Percentiles rank a stretch among this genome's conserved stretches.
Conservation (phyloP, 805 yeast species). For the Metschnikowia drakensbergensis region DNA sequence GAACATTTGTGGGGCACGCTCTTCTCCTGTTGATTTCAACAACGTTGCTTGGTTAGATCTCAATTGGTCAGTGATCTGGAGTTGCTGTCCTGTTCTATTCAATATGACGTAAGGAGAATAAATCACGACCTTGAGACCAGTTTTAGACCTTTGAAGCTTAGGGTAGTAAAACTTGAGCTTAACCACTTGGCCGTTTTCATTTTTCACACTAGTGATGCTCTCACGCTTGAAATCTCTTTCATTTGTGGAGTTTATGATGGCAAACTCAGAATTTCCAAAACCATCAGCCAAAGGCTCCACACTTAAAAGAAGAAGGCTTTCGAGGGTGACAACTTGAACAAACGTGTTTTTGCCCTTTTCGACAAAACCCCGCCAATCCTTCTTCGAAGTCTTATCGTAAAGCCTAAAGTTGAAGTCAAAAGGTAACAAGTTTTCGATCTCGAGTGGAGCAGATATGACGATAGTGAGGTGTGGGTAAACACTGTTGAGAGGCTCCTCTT, state of each 20-base stretch:
- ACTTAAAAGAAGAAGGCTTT: slow-evolving; percentile 66
- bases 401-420: slow-evolving; percentile 71
- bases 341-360: slow-evolving; percentile 63
- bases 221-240: slow-evolving; percentile 58
- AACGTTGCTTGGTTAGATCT: slow-evolving; percentile 23
- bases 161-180: slow-evolving; percentile 63
- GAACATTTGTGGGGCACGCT: slow-evolving; percentile 65
- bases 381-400: slow-evolving; percentile 67
- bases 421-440: slow-evolving; percentile 81
- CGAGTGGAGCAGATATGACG: slow-evolving; percentile 78
- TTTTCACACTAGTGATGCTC: slow-evolving; percentile 45
- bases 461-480: slow-evolving; percentile 83
- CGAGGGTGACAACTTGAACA: slow-evolving; percentile 75
- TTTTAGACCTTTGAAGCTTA: slow-evolving; percentile 45
- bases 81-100: slow-evolving; percentile 70
- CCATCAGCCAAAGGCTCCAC: slow-evolving; percentile 62
- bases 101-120: slow-evolving; percentile 81
- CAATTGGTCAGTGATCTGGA: slow-evolving; percentile 55
- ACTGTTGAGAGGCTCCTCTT: slow-evolving; percentile 64
- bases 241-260: slow-evolving; percentile 61
- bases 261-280: slow-evolving; percentile 64
- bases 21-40: slow-evolving; percentile 14
- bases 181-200: slow-evolving; percentile 64
- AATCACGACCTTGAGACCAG: slow-evolving; percentile 64
- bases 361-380: slow-evolving; percentile 63